Base-by-base conservation (phyloP, 805 yeast species). In the Lipomyces anomalus region DNA sequence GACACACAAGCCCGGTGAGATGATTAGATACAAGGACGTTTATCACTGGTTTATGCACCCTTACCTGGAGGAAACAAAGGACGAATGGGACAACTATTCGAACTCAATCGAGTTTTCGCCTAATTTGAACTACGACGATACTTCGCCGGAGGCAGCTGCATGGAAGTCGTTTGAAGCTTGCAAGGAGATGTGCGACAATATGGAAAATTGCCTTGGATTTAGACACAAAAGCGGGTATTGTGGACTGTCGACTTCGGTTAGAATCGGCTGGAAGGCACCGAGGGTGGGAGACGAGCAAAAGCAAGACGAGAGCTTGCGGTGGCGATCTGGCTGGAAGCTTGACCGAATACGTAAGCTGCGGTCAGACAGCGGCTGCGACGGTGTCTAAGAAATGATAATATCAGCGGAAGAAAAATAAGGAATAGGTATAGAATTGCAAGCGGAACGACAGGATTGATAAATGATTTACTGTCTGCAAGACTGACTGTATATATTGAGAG, bases 31-130 rank as follows among this genome's bases (percentile, higher is more conserved):
- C 38, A 51, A 52, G 30, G 65, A 65, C 46, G 55, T 61, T 3
- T 66, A 66, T 53, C 57, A 55, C 22, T 62, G 62, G 50, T 63
- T 66, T 35, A 43, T 57, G 51, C 51, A 44, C 20, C 42, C 44
- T 4, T 43, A 29, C 32, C 28, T 47, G 17, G 49, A 43, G 23
- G 44, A 40, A 23, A 32, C 34, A 20, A 47, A 47, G 22, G 44
- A 43, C 21, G 51, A 47, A 20, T 47, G 51, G 51, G 48, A 47
- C 28, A 47, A 47, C 42, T 42, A 48, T 20, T 43, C 51, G 6
- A 44, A 43, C 44, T 43, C 38, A 35, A 24, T 45, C 11, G 49
- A 47, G 35, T 47, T 43, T 29, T 43, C 51, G 11, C 9, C 13
- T 9, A 13, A 26, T 13, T 30, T 22, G 6, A 38, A 17, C 17